phyloP scores from a whole-genome alignment of 192 early-diverging fungal species.

The Coemansia guatemalensis region DNA sequence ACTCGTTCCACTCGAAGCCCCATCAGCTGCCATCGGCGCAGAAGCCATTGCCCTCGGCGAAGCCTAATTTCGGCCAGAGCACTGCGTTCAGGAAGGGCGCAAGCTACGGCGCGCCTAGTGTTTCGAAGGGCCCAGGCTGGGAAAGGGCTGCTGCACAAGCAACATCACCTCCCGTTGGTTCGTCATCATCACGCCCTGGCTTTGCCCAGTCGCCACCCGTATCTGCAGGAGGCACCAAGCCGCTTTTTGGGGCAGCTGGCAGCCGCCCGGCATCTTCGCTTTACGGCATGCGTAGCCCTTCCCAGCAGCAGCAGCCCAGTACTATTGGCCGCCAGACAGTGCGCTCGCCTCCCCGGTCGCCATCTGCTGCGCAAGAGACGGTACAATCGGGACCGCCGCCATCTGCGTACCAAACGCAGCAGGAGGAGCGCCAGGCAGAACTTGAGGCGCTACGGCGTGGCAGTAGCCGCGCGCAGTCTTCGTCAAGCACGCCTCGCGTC shows the following conservation, averaged over 20 bases:
- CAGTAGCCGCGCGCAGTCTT: conserved; percentile 36
- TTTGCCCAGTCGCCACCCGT: conserved; percentile 7
- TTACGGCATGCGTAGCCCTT: conserved; percentile 18
- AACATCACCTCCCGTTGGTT: conserved; percentile 4
- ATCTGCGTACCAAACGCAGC: conserved; percentile 31
- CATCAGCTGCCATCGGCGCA: conserved; percentile 16
- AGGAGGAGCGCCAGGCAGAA: conserved; percentile 51
- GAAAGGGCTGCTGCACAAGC: conserved; percentile 8
- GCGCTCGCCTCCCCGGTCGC: conserved; percentile 9
- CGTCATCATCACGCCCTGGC: neutral
- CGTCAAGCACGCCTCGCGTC: conserved; percentile 16
- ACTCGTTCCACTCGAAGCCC: conserved; percentile 60
- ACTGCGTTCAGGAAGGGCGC: conserved; percentile 36
- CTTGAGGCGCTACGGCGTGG: conserved; percentile 51
- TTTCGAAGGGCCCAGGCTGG: conserved; percentile 33
- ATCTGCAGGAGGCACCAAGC: conserved; percentile 13
- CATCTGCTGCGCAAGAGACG: conserved; percentile 13
- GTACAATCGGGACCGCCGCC: conserved; percentile 1
- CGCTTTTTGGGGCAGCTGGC: conserved; percentile 15
- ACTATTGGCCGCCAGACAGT: conserved; percentile 1
- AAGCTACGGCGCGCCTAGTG: conserved; percentile 34
- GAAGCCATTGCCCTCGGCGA: conserved; percentile 18
- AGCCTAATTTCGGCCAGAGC: conserved; percentile 33
- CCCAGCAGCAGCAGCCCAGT: neutral
- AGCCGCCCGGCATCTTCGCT: conserved; percentile 33